These are phyloP conservation scores for Backusella australiensis DNA, from an alignment of 192 early-diverging fungal species.

Conservation along the genomic window DNA sequence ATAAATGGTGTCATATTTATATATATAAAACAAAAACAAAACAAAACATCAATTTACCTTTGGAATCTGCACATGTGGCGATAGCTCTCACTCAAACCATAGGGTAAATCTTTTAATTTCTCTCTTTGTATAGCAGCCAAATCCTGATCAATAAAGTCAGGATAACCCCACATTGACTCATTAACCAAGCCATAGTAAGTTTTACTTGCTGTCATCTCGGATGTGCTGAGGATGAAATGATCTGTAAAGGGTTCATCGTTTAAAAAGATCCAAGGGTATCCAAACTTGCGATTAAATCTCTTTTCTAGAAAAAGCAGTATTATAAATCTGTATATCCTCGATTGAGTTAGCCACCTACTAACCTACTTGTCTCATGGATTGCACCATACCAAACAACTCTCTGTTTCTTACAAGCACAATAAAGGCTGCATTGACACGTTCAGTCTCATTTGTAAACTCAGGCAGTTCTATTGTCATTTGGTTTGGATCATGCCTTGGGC, in stretches of 20 bases:
- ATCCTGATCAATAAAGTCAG: slow-evolving; percentile 65
- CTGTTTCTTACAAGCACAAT: slow-evolving; percentile 65
- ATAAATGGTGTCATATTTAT: neutral
- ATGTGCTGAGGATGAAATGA: slow-evolving; percentile 59
- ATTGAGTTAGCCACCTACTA: neutral
- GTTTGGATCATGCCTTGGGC: neutral
- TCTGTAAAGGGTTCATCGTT: slow-evolving; percentile 76
- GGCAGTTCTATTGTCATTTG: slow-evolving; percentile 14
- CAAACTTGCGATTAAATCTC: slow-evolving; percentile 68
- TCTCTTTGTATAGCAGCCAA: slow-evolving; percentile 53
- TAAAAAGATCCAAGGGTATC: slow-evolving; percentile 84
- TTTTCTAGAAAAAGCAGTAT: slow-evolving; percentile 38
- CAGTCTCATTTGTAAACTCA: slow-evolving; percentile 1
- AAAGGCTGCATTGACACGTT: slow-evolving; percentile 18
- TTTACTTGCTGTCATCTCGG: slow-evolving; percentile 41
- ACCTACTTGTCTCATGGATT: slow-evolving; percentile 63
- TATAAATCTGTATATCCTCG: neutral
- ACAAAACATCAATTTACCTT: neutral
- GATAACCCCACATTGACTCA: slow-evolving; percentile 70
- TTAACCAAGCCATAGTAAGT: slow-evolving; percentile 67
- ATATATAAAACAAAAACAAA: too few species aligned
- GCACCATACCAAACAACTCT: slow-evolving; percentile 57
- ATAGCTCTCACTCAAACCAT: slow-evolving; percentile 71
- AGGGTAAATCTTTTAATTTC: slow-evolving; percentile 51
- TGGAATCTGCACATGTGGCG: slow-evolving; percentile 83